Conservation (phyloP, 192 early-diverging fungal genomes). For the Entomortierella beljakovae region DNA sequence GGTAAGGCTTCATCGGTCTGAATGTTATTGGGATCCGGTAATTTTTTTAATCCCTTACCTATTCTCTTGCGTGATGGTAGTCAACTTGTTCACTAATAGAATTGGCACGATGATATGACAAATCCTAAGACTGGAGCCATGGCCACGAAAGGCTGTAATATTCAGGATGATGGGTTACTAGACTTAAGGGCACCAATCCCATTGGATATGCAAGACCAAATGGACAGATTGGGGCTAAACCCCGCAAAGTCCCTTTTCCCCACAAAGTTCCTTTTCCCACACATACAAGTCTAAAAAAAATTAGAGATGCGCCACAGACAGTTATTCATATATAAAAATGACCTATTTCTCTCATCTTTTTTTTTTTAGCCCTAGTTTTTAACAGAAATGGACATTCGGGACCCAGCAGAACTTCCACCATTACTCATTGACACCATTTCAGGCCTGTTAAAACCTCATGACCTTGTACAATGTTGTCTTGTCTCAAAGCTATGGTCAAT, state of each 20-base stretch:
- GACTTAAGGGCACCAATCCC: neutral
- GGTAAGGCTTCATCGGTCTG: neutral
- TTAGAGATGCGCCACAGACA: no score
- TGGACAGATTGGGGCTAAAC: constrained; percentile 11
- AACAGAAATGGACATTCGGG: no score
- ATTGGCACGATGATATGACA: neutral
- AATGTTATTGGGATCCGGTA: no score
- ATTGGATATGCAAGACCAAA: constrained; percentile 1
- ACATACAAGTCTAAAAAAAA: neutral
- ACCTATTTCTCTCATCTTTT: no score
- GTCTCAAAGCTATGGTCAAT: neutral
- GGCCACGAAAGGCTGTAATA: neutral
- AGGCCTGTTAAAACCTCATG: no score
- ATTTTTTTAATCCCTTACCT: neutral
- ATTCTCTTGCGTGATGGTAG: neutral
- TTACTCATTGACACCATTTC: neutral
- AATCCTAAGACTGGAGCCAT: neutral
- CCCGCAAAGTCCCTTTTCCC: no score
- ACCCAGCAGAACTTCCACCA: no score
- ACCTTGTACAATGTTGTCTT: neutral
- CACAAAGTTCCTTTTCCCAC: no score
- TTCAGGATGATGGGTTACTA: constrained; percentile 10
- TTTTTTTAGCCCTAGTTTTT: no score
- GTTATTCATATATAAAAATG: no score
- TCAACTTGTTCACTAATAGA: no score